phyloP scores from a whole-genome alignment of 2,329 filamentous ascomycete species.

The Colletotrichum magnum region DNA sequence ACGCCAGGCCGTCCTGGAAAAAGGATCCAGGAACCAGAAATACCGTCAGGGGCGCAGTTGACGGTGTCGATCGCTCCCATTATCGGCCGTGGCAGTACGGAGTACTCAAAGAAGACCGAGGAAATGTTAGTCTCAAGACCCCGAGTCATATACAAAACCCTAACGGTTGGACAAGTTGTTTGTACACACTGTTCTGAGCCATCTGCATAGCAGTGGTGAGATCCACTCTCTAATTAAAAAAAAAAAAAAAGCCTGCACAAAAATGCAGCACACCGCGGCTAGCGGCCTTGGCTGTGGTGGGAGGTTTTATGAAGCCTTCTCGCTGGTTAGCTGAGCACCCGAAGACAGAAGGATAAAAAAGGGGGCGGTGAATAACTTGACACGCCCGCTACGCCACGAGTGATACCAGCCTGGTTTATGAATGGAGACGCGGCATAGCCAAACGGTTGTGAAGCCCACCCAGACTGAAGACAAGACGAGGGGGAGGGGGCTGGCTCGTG shows the following conservation, averaged over 20 bases:
- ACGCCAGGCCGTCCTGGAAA: slow-evolving; percentile 12
- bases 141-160: background rate
- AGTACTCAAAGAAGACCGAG: background rate
- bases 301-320: background rate
- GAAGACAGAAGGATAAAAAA: slow-evolving; percentile 24
- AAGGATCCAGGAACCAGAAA: slow-evolving; percentile 37
- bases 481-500: slow-evolving; percentile 1
- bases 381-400: slow-evolving; percentile 30
- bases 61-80: slow-evolving; percentile 27
- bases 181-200: slow-evolving; percentile 24
- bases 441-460: slow-evolving; percentile 7
- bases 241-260: slow-evolving; percentile 26
- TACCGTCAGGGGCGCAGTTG: slow-evolving; percentile 39
- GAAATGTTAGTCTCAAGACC: slow-evolving; percentile 13
- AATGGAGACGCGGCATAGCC: slow-evolving; percentile 1
- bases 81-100: slow-evolving; percentile 7
- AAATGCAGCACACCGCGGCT: slow-evolving; percentile 34
- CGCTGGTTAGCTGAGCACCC: slow-evolving; percentile 18
- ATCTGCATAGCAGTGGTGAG: slow-evolving; percentile 15
- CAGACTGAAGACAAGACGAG: background rate
- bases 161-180: slow-evolving; percentile 6
- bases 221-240: slow-evolving; percentile 38
- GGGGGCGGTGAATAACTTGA: slow-evolving; percentile 36
- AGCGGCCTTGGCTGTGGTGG: background rate
- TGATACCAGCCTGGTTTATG: slow-evolving; percentile 9